Conservation (phyloP, 352 stramenopile genomes). For the Thraustotheca clavata region DNA sequence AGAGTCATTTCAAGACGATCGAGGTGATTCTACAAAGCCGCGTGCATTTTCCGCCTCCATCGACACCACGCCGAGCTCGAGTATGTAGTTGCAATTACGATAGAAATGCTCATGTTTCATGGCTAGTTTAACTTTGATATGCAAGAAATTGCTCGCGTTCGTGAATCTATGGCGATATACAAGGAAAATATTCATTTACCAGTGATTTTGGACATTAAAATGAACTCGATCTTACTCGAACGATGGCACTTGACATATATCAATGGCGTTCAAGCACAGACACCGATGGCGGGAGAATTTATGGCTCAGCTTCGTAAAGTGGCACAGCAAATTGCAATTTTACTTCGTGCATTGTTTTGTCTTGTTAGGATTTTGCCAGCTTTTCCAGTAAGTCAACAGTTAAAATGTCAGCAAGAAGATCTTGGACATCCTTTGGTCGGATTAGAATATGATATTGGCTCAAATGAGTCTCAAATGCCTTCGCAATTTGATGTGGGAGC, state of each 20-base stretch:
- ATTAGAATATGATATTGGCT: not conserved
- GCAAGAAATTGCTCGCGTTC: slow-evolving; percentile 58
- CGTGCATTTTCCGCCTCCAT: slow-evolving; percentile 52
- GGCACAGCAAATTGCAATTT: slow-evolving; percentile 64
- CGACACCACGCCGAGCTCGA: slow-evolving; percentile 43
- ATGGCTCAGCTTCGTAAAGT: slow-evolving; percentile 76
- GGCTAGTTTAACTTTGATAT: slow-evolving; percentile 75
- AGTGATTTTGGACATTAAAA: slow-evolving; percentile 61
- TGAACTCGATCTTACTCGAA: slow-evolving; percentile 54
- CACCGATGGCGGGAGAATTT: slow-evolving; percentile 40
- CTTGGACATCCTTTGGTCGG: slow-evolving; percentile 5
- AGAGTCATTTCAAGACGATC: slow-evolving; percentile 75
- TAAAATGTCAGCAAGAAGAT: slow-evolving; percentile 18
- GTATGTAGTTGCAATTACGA: slow-evolving; percentile 26
- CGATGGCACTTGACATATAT: slow-evolving; percentile 62
- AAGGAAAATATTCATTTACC: slow-evolving; percentile 63
- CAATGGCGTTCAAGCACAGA: slow-evolving; percentile 26
- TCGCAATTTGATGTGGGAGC: slow-evolving; percentile 32
- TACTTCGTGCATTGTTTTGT: slow-evolving; percentile 60
- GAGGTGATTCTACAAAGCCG: slow-evolving; percentile 78
- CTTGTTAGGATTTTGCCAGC: slow-evolving; percentile 64
- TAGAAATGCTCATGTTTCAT: not conserved
- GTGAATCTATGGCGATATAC: slow-evolving; percentile 55
- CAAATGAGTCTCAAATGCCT: not conserved
- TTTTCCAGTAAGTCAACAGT: slow-evolving; percentile 1